A percentile compares a stretch with the other conserved stretches of the same genome.
phyloP scores from a whole-genome alignment of 75 land plant genomes.

The Selaginella moellendorffii region DNA sequence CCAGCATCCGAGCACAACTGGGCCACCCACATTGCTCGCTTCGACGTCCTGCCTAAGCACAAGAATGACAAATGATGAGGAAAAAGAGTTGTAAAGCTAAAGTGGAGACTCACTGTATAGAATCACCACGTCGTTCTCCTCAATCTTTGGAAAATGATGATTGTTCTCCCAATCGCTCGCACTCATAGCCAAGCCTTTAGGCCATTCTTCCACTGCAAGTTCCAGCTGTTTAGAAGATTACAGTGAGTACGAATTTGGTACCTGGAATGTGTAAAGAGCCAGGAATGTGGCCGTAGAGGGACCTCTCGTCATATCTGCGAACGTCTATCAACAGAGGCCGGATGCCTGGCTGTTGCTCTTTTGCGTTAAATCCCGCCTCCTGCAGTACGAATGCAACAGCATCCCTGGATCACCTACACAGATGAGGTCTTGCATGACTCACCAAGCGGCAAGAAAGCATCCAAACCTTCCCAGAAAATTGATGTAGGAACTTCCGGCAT shows the following conservation, averaged over 20 bases:
- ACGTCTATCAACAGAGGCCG: conserved; percentile 16
- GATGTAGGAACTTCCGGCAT: not conserved
- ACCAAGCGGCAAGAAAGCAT: not conserved
- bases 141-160: conserved; percentile 16
- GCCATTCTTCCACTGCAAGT: conserved; percentile 23
- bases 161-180: conserved; percentile 18
- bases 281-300: conserved; percentile 19
- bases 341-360: conserved; percentile 5
- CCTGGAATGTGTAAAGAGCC: conserved; percentile 25
- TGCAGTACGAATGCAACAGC: conserved; percentile 21
- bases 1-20: conserved; percentile 23
- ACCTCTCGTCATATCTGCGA: conserved; percentile 25
- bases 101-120: conserved; percentile 13
- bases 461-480: conserved; percentile 1
- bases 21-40: conserved; percentile 27
- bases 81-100: not conserved
- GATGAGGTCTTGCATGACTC: not conserved
- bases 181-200: conserved; percentile 22
- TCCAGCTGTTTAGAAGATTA: too few relatives aligned
- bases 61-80: not conserved
- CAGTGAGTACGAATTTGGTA: too few relatives aligned
- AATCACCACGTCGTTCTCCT: conserved; percentile 17
- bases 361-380: conserved; percentile 7
- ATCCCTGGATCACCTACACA: conserved; percentile 15
- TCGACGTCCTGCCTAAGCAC: conserved; percentile 16